Percentiles rank a stretch among this genome's conserved stretches.
phyloP scores from a whole-genome alignment of 2,329 filamentous ascomycete genomes.

The Aspergillus unguis region DNA sequence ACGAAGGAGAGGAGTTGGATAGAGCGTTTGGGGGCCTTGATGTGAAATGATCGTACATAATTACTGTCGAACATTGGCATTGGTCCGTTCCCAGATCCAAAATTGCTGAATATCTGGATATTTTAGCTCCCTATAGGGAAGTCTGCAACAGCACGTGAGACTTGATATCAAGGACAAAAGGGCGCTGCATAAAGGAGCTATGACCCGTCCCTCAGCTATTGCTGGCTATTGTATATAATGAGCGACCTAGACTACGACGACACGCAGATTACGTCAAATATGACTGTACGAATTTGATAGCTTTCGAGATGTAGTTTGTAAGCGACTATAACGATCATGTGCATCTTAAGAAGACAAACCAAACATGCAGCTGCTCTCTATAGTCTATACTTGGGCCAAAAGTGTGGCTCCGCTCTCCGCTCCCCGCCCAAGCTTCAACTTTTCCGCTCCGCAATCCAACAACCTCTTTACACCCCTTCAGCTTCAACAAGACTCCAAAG shows the following conservation, averaged over 20 bases:
- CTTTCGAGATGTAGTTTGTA: not conserved
- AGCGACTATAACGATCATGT: no score
- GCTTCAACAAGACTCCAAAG: not conserved
- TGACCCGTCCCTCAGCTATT: not conserved
- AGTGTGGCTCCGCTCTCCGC: constrained; percentile 5
- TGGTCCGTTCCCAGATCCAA: not conserved
- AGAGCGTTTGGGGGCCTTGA: constrained; percentile 51
- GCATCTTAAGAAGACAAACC: no score
- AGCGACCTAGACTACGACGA: not conserved
- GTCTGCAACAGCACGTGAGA: no score
- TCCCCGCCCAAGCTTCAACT: constrained; percentile 13
- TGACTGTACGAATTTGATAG: not conserved
- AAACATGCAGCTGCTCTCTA: no score
- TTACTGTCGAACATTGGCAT: not conserved
- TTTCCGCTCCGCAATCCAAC: constrained; percentile 11
- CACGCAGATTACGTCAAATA: not conserved
- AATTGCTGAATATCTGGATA: not conserved
- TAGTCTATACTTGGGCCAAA: no score
- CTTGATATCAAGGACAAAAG: no score
- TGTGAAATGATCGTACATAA: constrained; percentile 34
- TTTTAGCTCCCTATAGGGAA: no score
- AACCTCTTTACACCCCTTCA: not conserved
- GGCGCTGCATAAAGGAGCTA: no score
- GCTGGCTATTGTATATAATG: not conserved
- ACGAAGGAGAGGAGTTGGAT: constrained; percentile 53